Evolutionary conservation across 2,329 filamentous ascomycete genomes (phyloP).

Genomic region (Rhynchosporium agropyri): DNA sequence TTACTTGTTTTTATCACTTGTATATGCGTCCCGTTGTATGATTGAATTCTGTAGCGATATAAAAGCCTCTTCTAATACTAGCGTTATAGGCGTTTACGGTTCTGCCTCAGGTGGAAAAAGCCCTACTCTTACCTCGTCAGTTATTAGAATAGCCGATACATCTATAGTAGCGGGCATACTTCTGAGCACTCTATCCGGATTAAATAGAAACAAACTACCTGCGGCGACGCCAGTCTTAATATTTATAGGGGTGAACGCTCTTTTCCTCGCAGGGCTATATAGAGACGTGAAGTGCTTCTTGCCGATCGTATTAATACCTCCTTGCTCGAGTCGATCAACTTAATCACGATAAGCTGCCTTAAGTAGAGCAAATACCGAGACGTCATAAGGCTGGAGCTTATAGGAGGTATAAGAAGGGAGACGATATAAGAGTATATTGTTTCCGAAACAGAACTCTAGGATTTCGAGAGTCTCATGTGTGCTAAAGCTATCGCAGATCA

Average conservation of each 20-base stretch:
- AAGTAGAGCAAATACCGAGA: slow-evolving; percentile 33
- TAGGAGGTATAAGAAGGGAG: slow-evolving; percentile 4
- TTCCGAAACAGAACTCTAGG: slow-evolving; percentile 37
- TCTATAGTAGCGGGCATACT: too few relatives aligned
- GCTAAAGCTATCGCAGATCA: slow-evolving; percentile 26
- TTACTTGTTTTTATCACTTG: slow-evolving; percentile 15
- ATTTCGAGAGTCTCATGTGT: slow-evolving; percentile 44
- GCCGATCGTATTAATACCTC: slow-evolving; percentile 27
- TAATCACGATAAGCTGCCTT: slow-evolving; percentile 35
- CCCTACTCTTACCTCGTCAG: too few relatives aligned
- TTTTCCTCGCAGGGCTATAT: slow-evolving; percentile 31
- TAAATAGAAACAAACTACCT: slow-evolving; percentile 26
- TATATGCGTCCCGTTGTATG: too few relatives aligned
- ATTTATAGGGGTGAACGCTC: slow-evolving; percentile 35
- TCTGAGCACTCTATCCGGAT: slow-evolving; percentile 26
- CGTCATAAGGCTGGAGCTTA: slow-evolving; percentile 20
- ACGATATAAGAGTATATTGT: slow-evolving; percentile 36
- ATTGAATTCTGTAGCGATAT: too few relatives aligned
- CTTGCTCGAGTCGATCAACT: slow-evolving; percentile 31
- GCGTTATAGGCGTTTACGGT: too few relatives aligned
- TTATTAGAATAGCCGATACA: too few relatives aligned
- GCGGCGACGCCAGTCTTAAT: slow-evolving; percentile 38
- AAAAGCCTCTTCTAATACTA: too few relatives aligned
- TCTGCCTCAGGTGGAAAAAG: too few relatives aligned
- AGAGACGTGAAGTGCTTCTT: slow-evolving; percentile 27